Conservation (phyloP, 805 yeast species). For the Starmerella ratchasimensis region DNA sequence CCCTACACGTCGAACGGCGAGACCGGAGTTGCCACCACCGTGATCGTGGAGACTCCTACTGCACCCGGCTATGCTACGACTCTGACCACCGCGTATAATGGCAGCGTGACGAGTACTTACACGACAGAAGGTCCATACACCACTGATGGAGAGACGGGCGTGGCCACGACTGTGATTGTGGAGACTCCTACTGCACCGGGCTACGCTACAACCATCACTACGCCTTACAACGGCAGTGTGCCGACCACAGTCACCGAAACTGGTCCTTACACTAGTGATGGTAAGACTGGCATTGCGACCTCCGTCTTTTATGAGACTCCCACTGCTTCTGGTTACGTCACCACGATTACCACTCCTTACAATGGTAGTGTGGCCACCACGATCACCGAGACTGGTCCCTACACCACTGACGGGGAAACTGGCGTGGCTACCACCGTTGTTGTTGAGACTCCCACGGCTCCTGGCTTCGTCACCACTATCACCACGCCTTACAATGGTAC, state of each 20-base stretch:
- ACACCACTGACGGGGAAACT: conserved; percentile 2
- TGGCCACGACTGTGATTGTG: neutral
- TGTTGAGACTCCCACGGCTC: conserved; percentile 1
- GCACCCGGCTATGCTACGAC: neutral
- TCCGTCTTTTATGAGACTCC: conserved; percentile 3
- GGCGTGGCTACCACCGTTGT: conserved; percentile 1
- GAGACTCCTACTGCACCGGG: conserved; percentile 4
- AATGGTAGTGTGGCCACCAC: neutral
- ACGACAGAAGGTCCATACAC: conserved; percentile 4
- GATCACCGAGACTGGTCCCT: conserved; percentile 2
- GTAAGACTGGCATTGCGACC: conserved; percentile 1
- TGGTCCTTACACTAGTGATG: conserved; percentile 1
- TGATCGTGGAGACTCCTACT: conserved; percentile 2
- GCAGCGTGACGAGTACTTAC: neutral
- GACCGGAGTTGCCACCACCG: conserved; percentile 3
- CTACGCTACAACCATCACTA: neutral
- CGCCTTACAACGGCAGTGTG: neutral
- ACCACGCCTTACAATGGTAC: neutral
- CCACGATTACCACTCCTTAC: conserved; percentile 1
- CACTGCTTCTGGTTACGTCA: conserved; percentile 1
- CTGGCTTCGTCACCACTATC: neutral
- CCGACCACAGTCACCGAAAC: conserved; percentile 1
- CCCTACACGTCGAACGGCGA: conserved; percentile 4
- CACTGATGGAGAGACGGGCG: neutral
- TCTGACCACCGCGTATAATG: neutral